These are phyloP conservation scores for Citrus inodora DNA, from an alignment of 345 rosid species.

Conservation along the genomic window DNA sequence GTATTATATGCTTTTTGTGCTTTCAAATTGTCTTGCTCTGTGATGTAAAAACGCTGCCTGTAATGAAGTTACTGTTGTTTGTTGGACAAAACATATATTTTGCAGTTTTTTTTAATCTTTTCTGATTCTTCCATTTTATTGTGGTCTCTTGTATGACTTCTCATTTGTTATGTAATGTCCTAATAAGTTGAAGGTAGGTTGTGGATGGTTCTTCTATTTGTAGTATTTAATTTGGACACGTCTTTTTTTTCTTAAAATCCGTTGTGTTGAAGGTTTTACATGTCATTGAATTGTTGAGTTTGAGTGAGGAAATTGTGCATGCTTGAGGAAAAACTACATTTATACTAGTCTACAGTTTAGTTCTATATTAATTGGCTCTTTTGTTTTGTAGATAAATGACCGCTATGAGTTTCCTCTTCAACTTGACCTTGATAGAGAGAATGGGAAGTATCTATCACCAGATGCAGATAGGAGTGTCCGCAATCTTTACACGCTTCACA, in stretches of 20 bases:
- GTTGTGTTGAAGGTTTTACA: neutral
- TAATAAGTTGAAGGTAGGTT: too few relatives aligned
- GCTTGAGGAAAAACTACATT: neutral
- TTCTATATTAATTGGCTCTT: neutral
- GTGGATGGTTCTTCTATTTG: neutral
- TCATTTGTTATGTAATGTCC: neutral
- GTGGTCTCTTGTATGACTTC: neutral
- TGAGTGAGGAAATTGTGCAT: neutral
- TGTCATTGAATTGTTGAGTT: neutral
- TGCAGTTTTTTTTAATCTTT: neutral
- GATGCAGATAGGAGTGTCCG: constrained; percentile 88
- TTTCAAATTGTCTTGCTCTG: neutral
- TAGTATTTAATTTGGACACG: neutral
- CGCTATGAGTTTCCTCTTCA: constrained; percentile 95
- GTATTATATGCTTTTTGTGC: neutral
- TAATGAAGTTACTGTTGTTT: neutral
- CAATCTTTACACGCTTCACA: constrained; percentile 90
- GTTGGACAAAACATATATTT: neutral
- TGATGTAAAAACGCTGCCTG: neutral
- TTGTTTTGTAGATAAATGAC: constrained; percentile 71
- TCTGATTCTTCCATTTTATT: neutral
- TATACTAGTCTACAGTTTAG: neutral
- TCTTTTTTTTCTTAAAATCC: too few relatives aligned
- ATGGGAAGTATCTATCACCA: constrained; percentile 84
- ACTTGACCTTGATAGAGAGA: constrained; percentile 90